Evolutionary conservation across 140 eudicot genomes (phyloP).

Genomic region (Stevia rebaudiana): DNA sequence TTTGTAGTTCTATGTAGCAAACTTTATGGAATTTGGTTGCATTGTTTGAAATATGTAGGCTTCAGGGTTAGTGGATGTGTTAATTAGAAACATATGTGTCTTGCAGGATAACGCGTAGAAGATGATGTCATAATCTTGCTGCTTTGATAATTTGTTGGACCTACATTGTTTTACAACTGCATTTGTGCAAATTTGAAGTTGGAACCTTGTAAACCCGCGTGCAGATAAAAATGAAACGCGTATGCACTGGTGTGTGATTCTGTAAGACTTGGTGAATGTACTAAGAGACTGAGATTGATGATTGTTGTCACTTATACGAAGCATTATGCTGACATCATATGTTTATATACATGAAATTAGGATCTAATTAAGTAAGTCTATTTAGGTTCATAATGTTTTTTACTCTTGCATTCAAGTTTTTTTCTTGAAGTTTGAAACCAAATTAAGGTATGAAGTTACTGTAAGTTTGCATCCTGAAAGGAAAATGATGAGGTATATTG

Average conservation of each 20-base stretch:
- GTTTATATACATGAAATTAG: neutral
- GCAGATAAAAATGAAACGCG: neutral
- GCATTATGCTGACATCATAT: slow-evolving; percentile 4
- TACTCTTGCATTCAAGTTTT: neutral
- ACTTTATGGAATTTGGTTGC: neutral
- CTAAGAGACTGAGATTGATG: neutral
- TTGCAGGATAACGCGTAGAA: slow-evolving; percentile 24
- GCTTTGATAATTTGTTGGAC: slow-evolving; percentile 3
- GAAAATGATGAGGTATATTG: no score
- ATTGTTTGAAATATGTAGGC: neutral
- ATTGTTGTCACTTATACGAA: slow-evolving; percentile 14
- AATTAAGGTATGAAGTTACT: no score
- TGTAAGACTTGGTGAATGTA: slow-evolving; percentile 7
- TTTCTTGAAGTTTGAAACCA: neutral
- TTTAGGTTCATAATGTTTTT: neutral
- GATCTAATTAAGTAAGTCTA: slow-evolving; percentile 9
- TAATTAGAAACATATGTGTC: slow-evolving; percentile 8
- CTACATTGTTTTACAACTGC: neutral
- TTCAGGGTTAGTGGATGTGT: neutral
- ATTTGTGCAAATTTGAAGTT: slow-evolving; percentile 11
- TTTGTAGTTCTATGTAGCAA: neutral
- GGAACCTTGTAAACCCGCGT: slow-evolving; percentile 7
- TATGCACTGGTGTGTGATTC: slow-evolving; percentile 2
- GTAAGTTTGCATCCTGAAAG: no score
- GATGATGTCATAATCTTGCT: slow-evolving; percentile 15